These are phyloP conservation scores for Hypoxylon fragiforme DNA, from an alignment of 495 filamentous ascomycete species.

Conservation along the genomic window DNA sequence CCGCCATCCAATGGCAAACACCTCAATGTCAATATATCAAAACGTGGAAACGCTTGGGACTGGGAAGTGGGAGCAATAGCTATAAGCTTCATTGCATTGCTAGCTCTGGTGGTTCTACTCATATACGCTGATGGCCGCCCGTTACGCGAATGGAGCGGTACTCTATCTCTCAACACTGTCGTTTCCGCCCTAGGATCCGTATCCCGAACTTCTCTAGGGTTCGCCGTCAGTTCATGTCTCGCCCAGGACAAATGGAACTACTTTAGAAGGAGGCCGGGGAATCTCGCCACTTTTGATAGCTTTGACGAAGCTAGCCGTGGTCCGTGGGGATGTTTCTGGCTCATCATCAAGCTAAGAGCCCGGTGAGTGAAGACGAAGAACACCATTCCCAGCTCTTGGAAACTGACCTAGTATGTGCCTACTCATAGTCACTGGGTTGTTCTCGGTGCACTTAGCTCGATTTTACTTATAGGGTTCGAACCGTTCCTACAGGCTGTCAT, in stretches of 20 bases:
- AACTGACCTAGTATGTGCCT: too few relatives aligned
- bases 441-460: slow-evolving; percentile 15
- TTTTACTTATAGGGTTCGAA: slow-evolving; percentile 22
- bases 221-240: slow-evolving; percentile 22
- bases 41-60: slow-evolving; percentile 15
- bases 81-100: slow-evolving; percentile 4
- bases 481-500: slow-evolving; percentile 27
- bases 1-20: background rate
- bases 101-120: slow-evolving; percentile 3
- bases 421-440: slow-evolving; percentile 17
- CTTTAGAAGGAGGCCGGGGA: slow-evolving; percentile 30
- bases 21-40: slow-evolving; percentile 3
- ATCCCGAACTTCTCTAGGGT: slow-evolving; percentile 16
- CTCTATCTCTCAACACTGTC: slow-evolving; percentile 8
- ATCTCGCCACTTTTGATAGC: slow-evolving; percentile 34
- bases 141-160: slow-evolving; percentile 10
- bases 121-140: slow-evolving; percentile 8
- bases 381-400: too few relatives aligned
- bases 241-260: slow-evolving; percentile 42
- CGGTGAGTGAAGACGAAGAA: slow-evolving; percentile 7
- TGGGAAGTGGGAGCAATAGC: slow-evolving; percentile 9
- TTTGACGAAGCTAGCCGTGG: slow-evolving; percentile 48
- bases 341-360: slow-evolving; percentile 33
- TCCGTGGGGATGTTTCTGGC: slow-evolving; percentile 40
- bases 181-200: slow-evolving; percentile 14